Conservation (phyloP, 345 rosid species). For the Ceriops decandra region DNA sequence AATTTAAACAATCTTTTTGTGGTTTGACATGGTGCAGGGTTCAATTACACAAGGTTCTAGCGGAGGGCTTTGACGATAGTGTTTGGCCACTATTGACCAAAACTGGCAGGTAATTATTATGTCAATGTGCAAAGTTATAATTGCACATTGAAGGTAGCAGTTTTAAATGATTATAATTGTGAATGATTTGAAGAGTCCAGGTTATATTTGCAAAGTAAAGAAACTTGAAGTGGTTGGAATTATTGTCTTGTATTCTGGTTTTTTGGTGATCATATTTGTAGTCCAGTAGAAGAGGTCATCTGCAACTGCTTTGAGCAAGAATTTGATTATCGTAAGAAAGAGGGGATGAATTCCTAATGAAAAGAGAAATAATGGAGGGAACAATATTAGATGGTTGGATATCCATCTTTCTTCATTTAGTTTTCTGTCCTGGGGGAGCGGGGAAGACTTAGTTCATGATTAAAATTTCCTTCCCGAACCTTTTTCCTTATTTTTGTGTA, state of each 20-base stretch:
- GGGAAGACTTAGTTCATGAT: no score
- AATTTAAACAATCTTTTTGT: not conserved
- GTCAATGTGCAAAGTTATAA: not conserved
- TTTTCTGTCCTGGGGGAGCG: not conserved
- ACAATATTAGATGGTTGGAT: not conserved
- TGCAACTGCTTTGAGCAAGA: not conserved
- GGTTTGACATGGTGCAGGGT: slow-evolving; percentile 38
- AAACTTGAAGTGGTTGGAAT: not conserved
- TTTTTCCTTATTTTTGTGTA: no score
- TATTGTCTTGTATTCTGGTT: not conserved
- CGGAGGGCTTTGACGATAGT: slow-evolving; percentile 71
- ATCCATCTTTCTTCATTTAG: not conserved
- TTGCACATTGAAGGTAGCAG: no score
- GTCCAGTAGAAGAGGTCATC: not conserved
- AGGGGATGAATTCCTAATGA: not conserved
- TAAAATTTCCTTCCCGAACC: no score
- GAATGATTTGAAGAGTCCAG: no score
- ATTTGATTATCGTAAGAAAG: not conserved
- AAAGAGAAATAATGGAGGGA: not conserved
- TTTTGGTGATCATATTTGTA: not conserved
- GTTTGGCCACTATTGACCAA: slow-evolving; percentile 74
- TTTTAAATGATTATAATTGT: not conserved
- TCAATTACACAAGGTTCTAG: slow-evolving; percentile 70
- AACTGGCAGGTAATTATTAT: slow-evolving; percentile 61
- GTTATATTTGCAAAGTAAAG: no score